Conservation (phyloP, 768 basidiomycete species). For the Phanerochaete sordida region DNA sequence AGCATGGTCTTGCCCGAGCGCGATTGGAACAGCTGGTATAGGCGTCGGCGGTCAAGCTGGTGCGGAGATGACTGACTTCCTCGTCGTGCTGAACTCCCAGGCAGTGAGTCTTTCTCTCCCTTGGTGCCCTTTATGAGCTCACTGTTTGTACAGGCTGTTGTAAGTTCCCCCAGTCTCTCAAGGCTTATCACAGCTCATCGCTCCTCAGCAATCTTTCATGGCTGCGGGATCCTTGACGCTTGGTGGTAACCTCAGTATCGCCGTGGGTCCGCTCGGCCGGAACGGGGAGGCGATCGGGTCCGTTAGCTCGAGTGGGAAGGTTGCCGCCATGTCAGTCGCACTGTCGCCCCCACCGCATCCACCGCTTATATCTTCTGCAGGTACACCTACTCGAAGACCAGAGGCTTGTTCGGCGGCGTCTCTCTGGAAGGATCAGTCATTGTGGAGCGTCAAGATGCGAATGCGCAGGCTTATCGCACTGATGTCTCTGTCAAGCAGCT, state of each 20-base stretch:
- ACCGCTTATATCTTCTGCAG: constrained; percentile 30
- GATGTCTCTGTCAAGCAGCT: constrained; percentile 77
- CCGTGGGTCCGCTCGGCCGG: constrained; percentile 89
- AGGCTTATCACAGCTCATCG: neutral
- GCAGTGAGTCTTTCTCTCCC: constrained; percentile 44
- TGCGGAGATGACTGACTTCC: constrained; percentile 87
- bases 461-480: constrained; percentile 72
- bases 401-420: constrained; percentile 91
- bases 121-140: neutral
- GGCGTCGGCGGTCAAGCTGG: constrained; percentile 84
- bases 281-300: constrained; percentile 92
- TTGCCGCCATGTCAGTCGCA: constrained; percentile 79
- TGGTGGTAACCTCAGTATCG: constrained; percentile 87
- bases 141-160: constrained; percentile 35
- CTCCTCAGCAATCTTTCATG: constrained; percentile 79
- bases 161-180: constrained; percentile 32
- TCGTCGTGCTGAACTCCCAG: constrained; percentile 82
- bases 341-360: neutral
- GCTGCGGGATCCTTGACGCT: constrained; percentile 86
- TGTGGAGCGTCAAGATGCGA: constrained; percentile 92
- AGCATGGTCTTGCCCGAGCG: constrained; percentile 95
- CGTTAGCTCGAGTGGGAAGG: constrained; percentile 77
- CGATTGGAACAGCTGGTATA: constrained; percentile 89
- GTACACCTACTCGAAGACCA: constrained; percentile 90
- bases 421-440: constrained; percentile 89